Conservation (phyloP, 352 stramenopile species). For the Globisporangium abappressorium region DNA sequence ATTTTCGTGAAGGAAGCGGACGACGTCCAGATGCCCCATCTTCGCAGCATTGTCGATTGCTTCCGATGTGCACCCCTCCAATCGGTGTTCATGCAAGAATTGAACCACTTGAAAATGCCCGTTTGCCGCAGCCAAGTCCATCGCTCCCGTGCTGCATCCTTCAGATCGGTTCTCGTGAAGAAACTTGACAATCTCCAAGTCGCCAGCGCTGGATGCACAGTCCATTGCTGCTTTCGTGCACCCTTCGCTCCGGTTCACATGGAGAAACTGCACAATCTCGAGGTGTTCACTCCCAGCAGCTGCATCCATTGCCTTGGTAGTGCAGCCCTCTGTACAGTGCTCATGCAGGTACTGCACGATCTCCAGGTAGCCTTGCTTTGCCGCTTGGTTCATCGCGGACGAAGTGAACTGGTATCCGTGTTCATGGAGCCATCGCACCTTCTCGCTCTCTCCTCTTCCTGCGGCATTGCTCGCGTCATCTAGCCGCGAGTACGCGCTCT, state of each 20-base stretch:
- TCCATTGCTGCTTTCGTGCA: conserved; percentile 8
- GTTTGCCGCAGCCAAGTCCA: conserved; percentile 6
- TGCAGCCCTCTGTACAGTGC: conserved; percentile 1
- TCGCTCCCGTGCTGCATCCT: conserved; percentile 2
- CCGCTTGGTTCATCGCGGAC: neutral
- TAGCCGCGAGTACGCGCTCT: neutral
- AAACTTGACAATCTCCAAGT: neutral
- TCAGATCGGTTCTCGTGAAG: conserved; percentile 6
- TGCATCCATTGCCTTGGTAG: conserved; percentile 3
- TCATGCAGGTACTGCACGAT: conserved; percentile 1
- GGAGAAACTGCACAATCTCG: neutral
- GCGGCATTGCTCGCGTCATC: neutral
- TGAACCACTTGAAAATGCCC: neutral
- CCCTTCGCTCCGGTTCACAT: neutral
- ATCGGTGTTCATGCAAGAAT: neutral
- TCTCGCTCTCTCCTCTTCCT: neutral
- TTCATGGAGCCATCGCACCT: conserved; percentile 4
- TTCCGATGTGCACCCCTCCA: conserved; percentile 6
- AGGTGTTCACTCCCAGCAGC: conserved; percentile 3
- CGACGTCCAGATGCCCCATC: neutral
- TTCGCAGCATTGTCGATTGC: conserved; percentile 9
- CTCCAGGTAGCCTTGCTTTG: conserved; percentile 1
- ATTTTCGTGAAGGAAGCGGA: conserved; percentile 1
- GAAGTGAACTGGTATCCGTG: neutral
- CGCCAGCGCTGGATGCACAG: neutral